Conservation (phyloP, 345 rosid genomes). For the Citrus mangshanensis region DNA sequence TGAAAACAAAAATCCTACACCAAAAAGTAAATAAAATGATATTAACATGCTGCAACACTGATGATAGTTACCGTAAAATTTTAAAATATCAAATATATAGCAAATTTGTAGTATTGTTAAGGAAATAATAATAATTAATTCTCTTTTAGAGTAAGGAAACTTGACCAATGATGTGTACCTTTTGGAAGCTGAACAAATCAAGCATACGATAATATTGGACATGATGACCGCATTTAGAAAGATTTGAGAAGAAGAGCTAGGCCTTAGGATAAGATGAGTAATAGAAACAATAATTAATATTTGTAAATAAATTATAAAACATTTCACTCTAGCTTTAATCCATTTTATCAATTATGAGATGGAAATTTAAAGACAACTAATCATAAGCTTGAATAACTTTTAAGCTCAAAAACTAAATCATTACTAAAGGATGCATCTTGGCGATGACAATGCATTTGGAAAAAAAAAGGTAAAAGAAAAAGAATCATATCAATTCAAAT, state of each 20-base stretch:
- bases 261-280: not conserved
- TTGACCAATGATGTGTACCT: slow-evolving; percentile 88
- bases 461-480: no score
- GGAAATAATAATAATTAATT: no score
- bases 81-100: no score
- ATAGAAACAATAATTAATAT: not conserved
- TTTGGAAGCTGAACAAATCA: slow-evolving; percentile 63
- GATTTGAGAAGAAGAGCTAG: no score
- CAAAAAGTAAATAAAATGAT: no score
- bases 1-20: no score
- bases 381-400: not conserved
- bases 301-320: no score
- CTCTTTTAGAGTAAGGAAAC: slow-evolving; percentile 78
- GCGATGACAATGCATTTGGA: not conserved
- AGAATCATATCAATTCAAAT: not conserved
- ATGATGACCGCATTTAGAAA: not conserved
- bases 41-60: no score
- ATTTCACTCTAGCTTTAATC: not conserved
- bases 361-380: not conserved
- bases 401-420: not conserved
- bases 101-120: no score
- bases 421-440: not conserved
- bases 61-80: no score
- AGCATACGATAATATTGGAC: no score
- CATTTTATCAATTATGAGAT: not conserved